Percentiles rank a stretch among this genome's conserved stretches.
phyloP scores from a whole-genome alignment of 1,284 basidiomycete genomes.

The Neonothopanus nambi region DNA sequence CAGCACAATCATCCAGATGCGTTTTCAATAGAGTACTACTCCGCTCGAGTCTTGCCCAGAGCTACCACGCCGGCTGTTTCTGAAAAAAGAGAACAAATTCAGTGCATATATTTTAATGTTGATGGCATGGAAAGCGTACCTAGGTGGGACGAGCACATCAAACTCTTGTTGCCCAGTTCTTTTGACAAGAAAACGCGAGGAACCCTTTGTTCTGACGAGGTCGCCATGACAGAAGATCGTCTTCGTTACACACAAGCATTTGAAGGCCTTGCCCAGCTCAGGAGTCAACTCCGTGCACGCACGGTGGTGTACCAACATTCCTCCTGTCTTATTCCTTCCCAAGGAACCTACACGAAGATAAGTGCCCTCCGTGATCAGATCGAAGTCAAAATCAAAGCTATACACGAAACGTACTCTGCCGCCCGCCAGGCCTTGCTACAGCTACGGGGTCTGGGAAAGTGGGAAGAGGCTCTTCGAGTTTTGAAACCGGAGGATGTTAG shows the following conservation, averaged over 20 bases:
- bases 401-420: background rate
- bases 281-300: background rate
- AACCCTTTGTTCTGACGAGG: background rate
- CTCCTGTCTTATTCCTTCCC: background rate
- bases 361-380: background rate
- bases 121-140: constrained; percentile 41
- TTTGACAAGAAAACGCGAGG: background rate
- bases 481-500: constrained; percentile 13
- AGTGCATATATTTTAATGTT: no score
- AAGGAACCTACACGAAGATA: constrained; percentile 4
- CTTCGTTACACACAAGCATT: background rate
- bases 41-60: constrained; percentile 86
- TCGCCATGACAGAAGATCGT: background rate
- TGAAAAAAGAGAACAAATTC: constrained; percentile 25
- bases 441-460: constrained; percentile 11
- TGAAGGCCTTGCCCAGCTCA: background rate
- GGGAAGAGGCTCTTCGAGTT: constrained; percentile 5
- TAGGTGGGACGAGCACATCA: constrained; percentile 58
- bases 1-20: constrained; percentile 56
- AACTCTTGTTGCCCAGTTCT: background rate
- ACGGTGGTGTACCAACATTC: constrained; percentile 4
- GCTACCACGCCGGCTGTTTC: constrained; percentile 88
- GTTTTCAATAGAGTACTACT: constrained; percentile 84
- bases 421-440: constrained; percentile 4
- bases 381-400: background rate